Evolutionary conservation across 331 rosid species (phyloP), one percentile per base, ranked within the genome.

Genomic region (Malus hybrid): DNA sequence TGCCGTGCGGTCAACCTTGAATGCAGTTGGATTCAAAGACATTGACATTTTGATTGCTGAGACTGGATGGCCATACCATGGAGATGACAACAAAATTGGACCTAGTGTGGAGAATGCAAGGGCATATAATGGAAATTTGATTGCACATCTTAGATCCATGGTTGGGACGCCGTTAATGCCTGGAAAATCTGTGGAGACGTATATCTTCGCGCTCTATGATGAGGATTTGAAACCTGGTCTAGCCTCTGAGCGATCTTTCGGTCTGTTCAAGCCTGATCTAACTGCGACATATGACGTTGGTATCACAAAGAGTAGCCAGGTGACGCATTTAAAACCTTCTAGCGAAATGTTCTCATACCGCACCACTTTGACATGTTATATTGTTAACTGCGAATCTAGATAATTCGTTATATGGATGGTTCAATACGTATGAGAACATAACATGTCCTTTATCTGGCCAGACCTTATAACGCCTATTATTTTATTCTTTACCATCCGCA

Each of bases 81-180:
- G 99, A 18, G 99, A 90, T 78, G 78, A 71, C 84, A 89, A 80
- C 63, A 91, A 94, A 84, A 84, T 77, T 2, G 99, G 93, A 48
- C 81, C 96, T 1, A 72, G 89, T 70, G 69, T 86, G 30, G 97
- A 92, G 70, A 94, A 90, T 75, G 97, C 97, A n/a, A 90, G 77
- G 77, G 93, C 96, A 79, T 94, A 90, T 33, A 94, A 90, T 77
- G 96, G 96, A 28, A 94, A 94, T 80, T 84, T 94, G 71, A 92
- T 94, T 66, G 74, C 84, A 15, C 99, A 92, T 71, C 99, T 94
- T 71, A 87, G 91, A 67, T 94, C 97, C 55, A 24, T 87, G 89
- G 97, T 88, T 66, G 96, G 99, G 39, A 94, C 97, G 2, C 99
- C 97, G 33, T 66, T 94, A 80, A 87, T 92, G 89, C 99, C 97